phyloP scores from a whole-genome alignment of 1,139 yeast genomes.

The Hansenula sp. region DNA sequence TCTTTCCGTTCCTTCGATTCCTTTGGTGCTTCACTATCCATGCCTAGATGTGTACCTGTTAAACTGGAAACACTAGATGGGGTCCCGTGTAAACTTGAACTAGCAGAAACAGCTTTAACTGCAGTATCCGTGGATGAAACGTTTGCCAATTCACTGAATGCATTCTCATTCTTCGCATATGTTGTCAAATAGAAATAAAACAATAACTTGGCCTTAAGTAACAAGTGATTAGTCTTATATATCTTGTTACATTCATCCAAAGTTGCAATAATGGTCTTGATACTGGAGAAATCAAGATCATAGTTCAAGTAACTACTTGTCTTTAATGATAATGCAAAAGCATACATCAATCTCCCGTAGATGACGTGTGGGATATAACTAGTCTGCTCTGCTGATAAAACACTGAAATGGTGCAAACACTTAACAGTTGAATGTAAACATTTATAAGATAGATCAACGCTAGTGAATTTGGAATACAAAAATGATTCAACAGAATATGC shows the following conservation, averaged over 20 bases:
- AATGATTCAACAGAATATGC: conserved; percentile 70
- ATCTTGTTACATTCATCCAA: conserved; percentile 12
- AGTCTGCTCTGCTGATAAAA: conserved; percentile 39
- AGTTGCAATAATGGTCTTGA: conserved; percentile 14
- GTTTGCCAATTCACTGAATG: conserved; percentile 16
- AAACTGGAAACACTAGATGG: neutral
- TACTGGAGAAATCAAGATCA: conserved; percentile 12
- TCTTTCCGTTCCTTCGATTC: neutral
- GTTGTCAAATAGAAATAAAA: conserved; percentile 23
- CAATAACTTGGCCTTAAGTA: conserved; percentile 18
- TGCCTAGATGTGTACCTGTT: conserved; percentile 1
- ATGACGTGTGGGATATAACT: conserved; percentile 60
- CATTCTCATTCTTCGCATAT: conserved; percentile 22
- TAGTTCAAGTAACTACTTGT: conserved; percentile 16
- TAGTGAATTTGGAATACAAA: conserved; percentile 69
- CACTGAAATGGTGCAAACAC: conserved; percentile 46
- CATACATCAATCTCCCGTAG: conserved; percentile 62
- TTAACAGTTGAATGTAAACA: conserved; percentile 55
- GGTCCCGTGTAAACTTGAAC: neutral
- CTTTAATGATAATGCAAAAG: conserved; percentile 28
- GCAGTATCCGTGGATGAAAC: conserved; percentile 12
- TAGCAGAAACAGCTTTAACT: conserved; percentile 7
- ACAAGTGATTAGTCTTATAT: conserved; percentile 17
- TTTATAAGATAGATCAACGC: conserved; percentile 36
- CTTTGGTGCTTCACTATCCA: neutral